Percentiles rank a stretch among this genome's conserved stretches.
Evolutionary conservation across 345 rosid species (phyloP).

Genomic region (Salix exigua): DNA sequence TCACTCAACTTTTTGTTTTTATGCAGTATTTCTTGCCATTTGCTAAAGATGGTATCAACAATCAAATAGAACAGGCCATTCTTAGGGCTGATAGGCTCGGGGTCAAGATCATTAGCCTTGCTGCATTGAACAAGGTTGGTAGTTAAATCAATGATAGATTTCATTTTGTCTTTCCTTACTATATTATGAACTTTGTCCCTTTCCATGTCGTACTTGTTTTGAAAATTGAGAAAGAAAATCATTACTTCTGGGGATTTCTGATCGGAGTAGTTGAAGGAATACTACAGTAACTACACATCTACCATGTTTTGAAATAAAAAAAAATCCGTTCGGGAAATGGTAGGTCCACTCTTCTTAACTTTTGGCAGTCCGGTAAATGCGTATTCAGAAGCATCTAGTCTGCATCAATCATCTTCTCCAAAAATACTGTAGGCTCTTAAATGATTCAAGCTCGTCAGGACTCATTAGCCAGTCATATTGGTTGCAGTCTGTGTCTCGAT

Average conservation of each 20-base stretch:
- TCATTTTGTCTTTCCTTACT: no score
- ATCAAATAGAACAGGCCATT: conserved; percentile 75
- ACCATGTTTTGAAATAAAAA: conserved; percentile 7
- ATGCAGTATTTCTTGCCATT: conserved; percentile 95
- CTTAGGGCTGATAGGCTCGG: conserved; percentile 75
- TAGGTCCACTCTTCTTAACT: background rate
- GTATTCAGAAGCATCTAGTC: background rate
- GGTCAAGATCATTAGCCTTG: conserved; percentile 91
- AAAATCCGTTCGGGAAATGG: background rate
- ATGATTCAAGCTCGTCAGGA: background rate
- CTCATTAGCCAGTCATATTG: background rate
- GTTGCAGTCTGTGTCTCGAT: background rate
- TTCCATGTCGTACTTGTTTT: background rate
- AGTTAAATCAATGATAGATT: background rate
- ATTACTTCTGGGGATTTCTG: background rate
- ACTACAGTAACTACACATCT: conserved; percentile 3
- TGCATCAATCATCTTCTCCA: background rate
- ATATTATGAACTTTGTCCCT: background rate
- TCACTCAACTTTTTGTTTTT: background rate
- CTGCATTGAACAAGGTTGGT: conserved; percentile 81
- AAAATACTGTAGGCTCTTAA: background rate
- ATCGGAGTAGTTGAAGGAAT: conserved; percentile 29
- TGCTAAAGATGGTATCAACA: conserved; percentile 78
- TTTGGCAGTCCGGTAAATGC: background rate
- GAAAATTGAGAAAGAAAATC: background rate